Conservation (phyloP, 2,329 filamentous ascomycete genomes). For the Phialocephala sp. region DNA sequence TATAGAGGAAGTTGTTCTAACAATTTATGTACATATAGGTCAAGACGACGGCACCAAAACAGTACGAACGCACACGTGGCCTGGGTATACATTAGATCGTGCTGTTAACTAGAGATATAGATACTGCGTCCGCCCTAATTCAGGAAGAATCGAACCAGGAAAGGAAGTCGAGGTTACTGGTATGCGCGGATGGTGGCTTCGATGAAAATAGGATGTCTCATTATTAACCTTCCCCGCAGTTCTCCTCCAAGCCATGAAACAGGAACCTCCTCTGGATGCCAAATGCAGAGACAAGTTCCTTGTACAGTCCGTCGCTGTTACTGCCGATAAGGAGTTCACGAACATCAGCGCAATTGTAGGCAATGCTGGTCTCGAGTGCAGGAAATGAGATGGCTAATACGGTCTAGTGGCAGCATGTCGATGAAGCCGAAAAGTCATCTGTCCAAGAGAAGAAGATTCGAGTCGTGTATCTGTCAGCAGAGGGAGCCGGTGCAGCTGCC, state of each 20-base stretch:
- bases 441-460: constrained; percentile 96
- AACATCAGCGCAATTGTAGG: constrained; percentile 83
- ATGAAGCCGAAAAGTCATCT: constrained; percentile 75
- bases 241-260: constrained; percentile 96
- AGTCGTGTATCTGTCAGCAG: constrained; percentile 79
- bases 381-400: constrained; percentile 20
- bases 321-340: constrained; percentile 80
- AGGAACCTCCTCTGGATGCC: constrained; percentile 82
- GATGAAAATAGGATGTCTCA: constrained; percentile 8
- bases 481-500: constrained; percentile 18
- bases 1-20: constrained; percentile 10
- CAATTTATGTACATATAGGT: constrained; percentile 61
- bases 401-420: constrained; percentile 68
- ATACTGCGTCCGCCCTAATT: constrained; percentile 98
- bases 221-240: constrained; percentile 58
- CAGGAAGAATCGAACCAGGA: constrained; percentile 90
- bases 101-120: constrained; percentile 53
- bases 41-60: constrained; percentile 98
- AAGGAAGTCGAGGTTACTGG: constrained; percentile 91
- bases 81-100: constrained; percentile 27
- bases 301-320: constrained; percentile 88
- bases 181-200: constrained; percentile 50
- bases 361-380: constrained; percentile 3
- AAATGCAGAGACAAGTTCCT: constrained; percentile 98
- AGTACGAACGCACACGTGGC: constrained; percentile 65